phyloP scores from a whole-genome alignment of 495 filamentous ascomycete species.

The Penicillium nucicola region DNA sequence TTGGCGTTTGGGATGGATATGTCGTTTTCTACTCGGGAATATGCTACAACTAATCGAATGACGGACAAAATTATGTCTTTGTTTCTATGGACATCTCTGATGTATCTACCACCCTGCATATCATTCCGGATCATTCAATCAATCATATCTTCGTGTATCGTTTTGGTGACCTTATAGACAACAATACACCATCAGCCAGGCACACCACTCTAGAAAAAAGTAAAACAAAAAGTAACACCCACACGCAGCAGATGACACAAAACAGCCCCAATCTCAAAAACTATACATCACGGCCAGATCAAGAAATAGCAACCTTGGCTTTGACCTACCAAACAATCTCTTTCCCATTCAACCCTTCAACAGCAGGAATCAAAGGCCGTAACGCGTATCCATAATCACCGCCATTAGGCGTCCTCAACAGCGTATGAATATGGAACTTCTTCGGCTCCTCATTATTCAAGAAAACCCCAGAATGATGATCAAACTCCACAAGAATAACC shows the following conservation, averaged over 20 bases:
- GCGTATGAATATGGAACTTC: slow-evolving; percentile 75
- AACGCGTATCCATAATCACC: slow-evolving; percentile 70
- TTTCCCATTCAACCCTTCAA: slow-evolving; percentile 39
- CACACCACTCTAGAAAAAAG: background rate
- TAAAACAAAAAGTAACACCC: background rate
- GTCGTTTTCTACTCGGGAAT: background rate
- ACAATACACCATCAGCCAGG: background rate
- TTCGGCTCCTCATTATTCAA: slow-evolving; percentile 67
- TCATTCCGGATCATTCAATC: background rate
- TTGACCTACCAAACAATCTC: slow-evolving; percentile 39
- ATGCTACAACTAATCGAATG: slow-evolving; percentile 8
- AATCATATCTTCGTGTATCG: slow-evolving; percentile 17
- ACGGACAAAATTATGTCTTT: background rate
- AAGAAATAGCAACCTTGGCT: background rate
- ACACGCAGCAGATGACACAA: background rate
- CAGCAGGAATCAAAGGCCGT: slow-evolving; percentile 34
- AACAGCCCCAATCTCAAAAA: slow-evolving; percentile 18
- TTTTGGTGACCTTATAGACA: slow-evolving; percentile 7
- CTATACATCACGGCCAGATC: slow-evolving; percentile 9
- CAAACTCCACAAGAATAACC: slow-evolving; percentile 70
- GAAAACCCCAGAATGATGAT: slow-evolving; percentile 78
- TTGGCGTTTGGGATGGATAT: slow-evolving; percentile 6
- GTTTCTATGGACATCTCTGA: background rate
- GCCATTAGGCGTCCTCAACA: slow-evolving; percentile 65
- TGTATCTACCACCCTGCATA: too few relatives aligned